These are phyloP conservation scores for barley (Hordeum vulgare) DNA, from an alignment of 176 grass and related monocot species.

Conservation along the genomic window MorexV3_pseudomolecules_assembly NC_058520.1:473010166-473010665, in stretches of 20 bases:
- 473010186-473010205: neutral
- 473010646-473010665: neutral
- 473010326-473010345: neutral
- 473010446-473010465: neutral
- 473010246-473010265: neutral
- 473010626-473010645: slow-evolving; percentile 17
- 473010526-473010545: slow-evolving; percentile 77
- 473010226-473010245: neutral
- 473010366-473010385: neutral
- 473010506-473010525: slow-evolving; percentile 63
- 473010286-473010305: neutral
- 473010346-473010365: neutral
- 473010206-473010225: neutral
- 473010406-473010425: too few species aligned
- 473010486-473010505: slow-evolving; percentile 60
- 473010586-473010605: slow-evolving; percentile 5
- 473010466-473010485: neutral
- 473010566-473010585: slow-evolving; percentile 20
- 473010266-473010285: neutral
- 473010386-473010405: too few species aligned
- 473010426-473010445: neutral
- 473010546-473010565: slow-evolving; percentile 74
- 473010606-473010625: neutral
- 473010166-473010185: neutral
- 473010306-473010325: neutral